Conservation (phyloP, 129 eudicot genomes). For the Centella asiatica region DNA sequence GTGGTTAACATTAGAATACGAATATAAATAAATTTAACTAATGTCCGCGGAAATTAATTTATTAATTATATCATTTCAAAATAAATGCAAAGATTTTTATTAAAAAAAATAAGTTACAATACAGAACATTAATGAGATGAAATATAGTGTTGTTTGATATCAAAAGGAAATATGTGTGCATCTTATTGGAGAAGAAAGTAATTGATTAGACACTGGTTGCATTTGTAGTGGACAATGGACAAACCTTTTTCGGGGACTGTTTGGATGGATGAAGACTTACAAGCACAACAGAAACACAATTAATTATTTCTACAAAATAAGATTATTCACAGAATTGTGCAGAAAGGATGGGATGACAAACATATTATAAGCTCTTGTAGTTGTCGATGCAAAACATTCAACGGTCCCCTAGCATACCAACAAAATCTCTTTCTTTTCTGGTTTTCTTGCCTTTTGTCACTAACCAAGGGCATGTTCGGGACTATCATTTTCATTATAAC, state of each 20-base stretch:
- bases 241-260: neutral
- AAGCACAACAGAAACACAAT: neutral
- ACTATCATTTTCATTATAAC: neutral
- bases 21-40: too few species aligned
- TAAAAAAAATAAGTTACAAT: too few species aligned
- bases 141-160: too few species aligned
- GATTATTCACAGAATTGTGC: neutral
- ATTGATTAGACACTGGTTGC: neutral
- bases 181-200: too few species aligned
- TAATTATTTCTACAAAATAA: neutral
- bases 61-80: too few species aligned
- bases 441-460: neutral
- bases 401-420: neutral
- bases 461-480: neutral
- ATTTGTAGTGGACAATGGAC: neutral
- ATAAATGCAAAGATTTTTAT: too few species aligned
- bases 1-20: too few species aligned
- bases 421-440: neutral
- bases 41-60: too few species aligned
- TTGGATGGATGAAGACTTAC: conserved; percentile 3
- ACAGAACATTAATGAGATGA: too few species aligned
- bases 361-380: neutral
- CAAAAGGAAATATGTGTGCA: too few species aligned
- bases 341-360: neutral
- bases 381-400: conserved; percentile 4